Percentiles rank a stretch among this genome's conserved stretches.
Conservation (phyloP, 2,329 filamentous ascomycete species). For the Scedosporium apiospermum region DNA sequence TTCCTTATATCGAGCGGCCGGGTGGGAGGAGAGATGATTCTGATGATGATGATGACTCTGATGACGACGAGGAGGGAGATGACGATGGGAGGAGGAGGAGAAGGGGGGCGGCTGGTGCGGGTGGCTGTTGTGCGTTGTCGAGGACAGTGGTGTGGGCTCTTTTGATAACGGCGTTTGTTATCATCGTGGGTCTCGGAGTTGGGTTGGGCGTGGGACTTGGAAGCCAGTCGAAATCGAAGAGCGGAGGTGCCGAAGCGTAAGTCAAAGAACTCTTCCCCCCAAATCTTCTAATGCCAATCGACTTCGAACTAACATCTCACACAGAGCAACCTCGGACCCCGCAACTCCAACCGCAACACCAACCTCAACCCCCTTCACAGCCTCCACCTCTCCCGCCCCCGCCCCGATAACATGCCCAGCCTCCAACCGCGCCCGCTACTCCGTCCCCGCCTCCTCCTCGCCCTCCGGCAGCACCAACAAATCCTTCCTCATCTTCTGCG, state of each 20-base stretch:
- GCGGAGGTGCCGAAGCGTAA: background rate
- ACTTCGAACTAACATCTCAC: background rate
- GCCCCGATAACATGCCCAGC: slow-evolving; percentile 27
- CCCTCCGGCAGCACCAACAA: slow-evolving; percentile 14
- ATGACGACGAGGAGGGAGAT: background rate
- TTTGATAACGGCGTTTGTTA: slow-evolving; percentile 14
- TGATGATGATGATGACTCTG: background rate
- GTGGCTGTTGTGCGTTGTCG: slow-evolving; percentile 13
- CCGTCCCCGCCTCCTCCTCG: slow-evolving; percentile 23
- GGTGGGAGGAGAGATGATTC: background rate
- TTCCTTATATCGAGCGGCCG: background rate
- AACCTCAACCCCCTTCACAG: slow-evolving; percentile 12
- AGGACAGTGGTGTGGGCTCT: slow-evolving; percentile 26
- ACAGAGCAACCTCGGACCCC: background rate
- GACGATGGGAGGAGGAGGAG: background rate
- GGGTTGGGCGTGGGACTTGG: slow-evolving; percentile 30
- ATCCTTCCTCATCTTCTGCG: slow-evolving; percentile 34
- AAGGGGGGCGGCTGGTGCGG: background rate
- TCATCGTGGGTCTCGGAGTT: slow-evolving; percentile 25
- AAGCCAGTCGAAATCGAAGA: slow-evolving; percentile 11
- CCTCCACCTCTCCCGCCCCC: slow-evolving; percentile 9
- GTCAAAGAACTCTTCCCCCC: background rate
- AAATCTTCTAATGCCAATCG: background rate
- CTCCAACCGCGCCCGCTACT: slow-evolving; percentile 33
- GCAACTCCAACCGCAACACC: slow-evolving; percentile 1